phyloP scores from a whole-genome alignment of 1,284 basidiomycete genomes.

The Apiotrichum montevideense region DNA sequence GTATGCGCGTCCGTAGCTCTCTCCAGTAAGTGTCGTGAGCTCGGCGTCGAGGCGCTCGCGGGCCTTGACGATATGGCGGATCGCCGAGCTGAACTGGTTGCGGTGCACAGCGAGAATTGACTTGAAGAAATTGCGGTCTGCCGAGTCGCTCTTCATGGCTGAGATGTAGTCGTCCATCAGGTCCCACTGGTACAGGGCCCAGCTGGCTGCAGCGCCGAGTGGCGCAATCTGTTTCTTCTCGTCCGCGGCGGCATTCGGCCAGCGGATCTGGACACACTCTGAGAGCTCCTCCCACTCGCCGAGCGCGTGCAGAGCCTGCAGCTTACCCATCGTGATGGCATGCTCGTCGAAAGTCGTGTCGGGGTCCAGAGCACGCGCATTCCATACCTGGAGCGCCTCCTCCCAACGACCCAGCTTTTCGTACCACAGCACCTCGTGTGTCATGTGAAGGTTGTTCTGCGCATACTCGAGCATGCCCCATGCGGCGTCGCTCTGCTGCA shows the following conservation, averaged over 20 bases:
- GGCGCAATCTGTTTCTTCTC: conserved; percentile 89
- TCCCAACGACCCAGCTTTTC: conserved; percentile 96
- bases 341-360: conserved; percentile 58
- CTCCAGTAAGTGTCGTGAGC: conserved; percentile 84
- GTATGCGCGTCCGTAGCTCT: conserved; percentile 94
- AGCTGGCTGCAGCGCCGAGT: conserved; percentile 92
- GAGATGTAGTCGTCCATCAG: conserved; percentile 96
- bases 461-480: conserved; percentile 90
- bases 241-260: conserved; percentile 76
- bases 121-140: conserved; percentile 92
- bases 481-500: conserved; percentile 94
- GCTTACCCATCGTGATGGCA: conserved; percentile 68
- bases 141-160: conserved; percentile 88
- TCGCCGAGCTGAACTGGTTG: conserved; percentile 87
- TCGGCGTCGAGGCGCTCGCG: conserved; percentile 90
- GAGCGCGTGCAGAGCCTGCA: conserved; percentile 93
- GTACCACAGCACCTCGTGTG: conserved; percentile 67
- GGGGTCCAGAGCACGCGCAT: conserved; percentile 36
- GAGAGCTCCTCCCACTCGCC: conserved; percentile 97
- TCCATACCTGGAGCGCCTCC: conserved; percentile 80
- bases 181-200: conserved; percentile 96
- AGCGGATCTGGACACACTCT: conserved; percentile 78
- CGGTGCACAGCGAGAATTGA: conserved; percentile 94
- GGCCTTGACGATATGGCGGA: conserved; percentile 88
- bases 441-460: conserved; percentile 53